Conservation (phyloP, 495 filamentous ascomycete genomes). For the Beverwykella pulmonaria region DNA sequence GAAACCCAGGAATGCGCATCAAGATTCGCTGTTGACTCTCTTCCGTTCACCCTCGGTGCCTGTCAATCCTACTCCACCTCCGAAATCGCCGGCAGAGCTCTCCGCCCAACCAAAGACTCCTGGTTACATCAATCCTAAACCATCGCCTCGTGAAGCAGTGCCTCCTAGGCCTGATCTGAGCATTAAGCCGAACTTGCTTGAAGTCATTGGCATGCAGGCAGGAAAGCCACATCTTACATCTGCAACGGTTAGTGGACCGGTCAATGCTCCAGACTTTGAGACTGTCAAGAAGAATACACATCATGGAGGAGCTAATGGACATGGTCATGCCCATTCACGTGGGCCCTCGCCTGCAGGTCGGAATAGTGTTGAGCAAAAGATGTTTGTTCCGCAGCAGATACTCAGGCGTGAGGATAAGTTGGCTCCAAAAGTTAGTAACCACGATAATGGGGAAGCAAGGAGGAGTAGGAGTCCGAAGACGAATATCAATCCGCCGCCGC, state of each 20-base stretch:
- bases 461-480: not conserved
- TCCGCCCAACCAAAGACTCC: constrained; percentile 35
- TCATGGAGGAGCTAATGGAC: constrained; percentile 22
- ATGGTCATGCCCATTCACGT: constrained; percentile 19
- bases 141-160: not conserved
- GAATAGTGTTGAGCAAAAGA: constrained; percentile 12
- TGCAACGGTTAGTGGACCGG: constrained; percentile 56
- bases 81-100: constrained; percentile 30
- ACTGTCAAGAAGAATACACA: constrained; percentile 42
- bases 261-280: constrained; percentile 56
- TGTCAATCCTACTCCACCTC: constrained; percentile 18
- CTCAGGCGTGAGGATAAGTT: not conserved
- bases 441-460: constrained; percentile 21
- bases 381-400: constrained; percentile 25
- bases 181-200: constrained; percentile 11
- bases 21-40: constrained; percentile 43
- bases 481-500: constrained; percentile 34
- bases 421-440: constrained; percentile 7
- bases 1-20: constrained; percentile 39
- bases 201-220: constrained; percentile 9
- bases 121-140: not conserved
- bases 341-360: constrained; percentile 13
- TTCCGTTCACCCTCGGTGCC: constrained; percentile 39
- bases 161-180: constrained; percentile 9
- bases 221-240: constrained; percentile 39